Conservation (phyloP, 805 yeast species). For the Yarrowia sp. region DNA sequence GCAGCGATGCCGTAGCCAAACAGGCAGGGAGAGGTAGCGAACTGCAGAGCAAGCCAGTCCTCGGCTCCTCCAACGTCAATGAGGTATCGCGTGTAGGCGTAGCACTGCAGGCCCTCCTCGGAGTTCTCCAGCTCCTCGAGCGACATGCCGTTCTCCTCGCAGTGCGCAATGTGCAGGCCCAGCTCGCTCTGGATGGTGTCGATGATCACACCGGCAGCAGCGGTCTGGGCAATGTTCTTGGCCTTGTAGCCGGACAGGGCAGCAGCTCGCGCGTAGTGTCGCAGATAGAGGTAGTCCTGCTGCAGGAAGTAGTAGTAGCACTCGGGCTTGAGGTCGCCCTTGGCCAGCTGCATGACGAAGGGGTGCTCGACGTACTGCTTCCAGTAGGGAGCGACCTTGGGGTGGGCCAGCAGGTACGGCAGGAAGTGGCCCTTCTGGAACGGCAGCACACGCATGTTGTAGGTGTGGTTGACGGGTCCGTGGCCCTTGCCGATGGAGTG, state of each 20-base stretch:
- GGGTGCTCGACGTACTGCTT: constrained; percentile 53
- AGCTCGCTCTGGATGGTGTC: constrained; percentile 55
- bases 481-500: constrained; percentile 48
- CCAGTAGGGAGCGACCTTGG: constrained; percentile 57
- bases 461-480: constrained; percentile 76
- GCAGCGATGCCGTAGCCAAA: constrained; percentile 67
- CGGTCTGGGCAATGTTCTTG: constrained; percentile 51
- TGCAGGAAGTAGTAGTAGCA: constrained; percentile 54
- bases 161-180: constrained; percentile 52
- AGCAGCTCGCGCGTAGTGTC: constrained; percentile 67
- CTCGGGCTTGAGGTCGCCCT: constrained; percentile 48
- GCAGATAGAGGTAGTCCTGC: constrained; percentile 68
- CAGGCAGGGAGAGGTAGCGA: constrained; percentile 73
- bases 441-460: constrained; percentile 38
- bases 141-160: constrained; percentile 46
- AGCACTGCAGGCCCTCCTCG: constrained; percentile 55
- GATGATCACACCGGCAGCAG: constrained; percentile 46
- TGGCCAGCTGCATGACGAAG: constrained; percentile 55
- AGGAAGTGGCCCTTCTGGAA: constrained; percentile 44
- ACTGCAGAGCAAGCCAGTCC: constrained; percentile 63
- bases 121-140: constrained; percentile 46
- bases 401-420: constrained; percentile 55
- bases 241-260: constrained; percentile 63
- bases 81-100: constrained; percentile 60
- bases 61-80: constrained; percentile 51